Conservation (phyloP, 331 rosid genomes). For the Quercus phellos region DNA sequence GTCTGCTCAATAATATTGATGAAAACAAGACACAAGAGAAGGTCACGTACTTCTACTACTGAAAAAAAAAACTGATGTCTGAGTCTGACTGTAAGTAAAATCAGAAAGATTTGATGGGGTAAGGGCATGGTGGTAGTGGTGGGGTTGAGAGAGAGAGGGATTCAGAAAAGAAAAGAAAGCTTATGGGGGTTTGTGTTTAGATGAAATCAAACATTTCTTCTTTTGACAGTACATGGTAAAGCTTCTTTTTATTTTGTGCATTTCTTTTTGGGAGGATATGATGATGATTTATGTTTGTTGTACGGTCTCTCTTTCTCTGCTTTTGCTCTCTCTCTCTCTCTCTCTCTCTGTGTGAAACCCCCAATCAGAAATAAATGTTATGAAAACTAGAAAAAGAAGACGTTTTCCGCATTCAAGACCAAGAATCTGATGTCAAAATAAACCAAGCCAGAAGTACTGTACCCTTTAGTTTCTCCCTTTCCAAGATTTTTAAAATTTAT, state of each 20-base stretch:
- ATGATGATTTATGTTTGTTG: conserved; percentile 24
- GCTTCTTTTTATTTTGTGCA: conserved; percentile 32
- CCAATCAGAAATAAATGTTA: conserved; percentile 17
- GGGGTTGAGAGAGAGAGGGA: background rate
- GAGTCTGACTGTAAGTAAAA: conserved; percentile 49
- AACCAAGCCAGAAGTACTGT: conserved; percentile 10
- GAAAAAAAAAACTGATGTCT: conserved; percentile 11
- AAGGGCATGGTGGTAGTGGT: conserved; percentile 28
- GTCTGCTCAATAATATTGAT: conserved; percentile 38
- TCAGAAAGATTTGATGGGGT: conserved; percentile 71
- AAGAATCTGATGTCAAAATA: conserved; percentile 18
- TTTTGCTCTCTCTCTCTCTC: no score
- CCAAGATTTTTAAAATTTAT: background rate
- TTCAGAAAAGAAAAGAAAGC: conserved; percentile 23
- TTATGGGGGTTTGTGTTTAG: conserved; percentile 38
- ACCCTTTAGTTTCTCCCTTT: background rate
- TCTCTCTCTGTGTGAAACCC: conserved; percentile 6
- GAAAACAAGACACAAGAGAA: conserved; percentile 62
- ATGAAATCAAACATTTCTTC: conserved; percentile 41
- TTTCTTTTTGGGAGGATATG: conserved; percentile 31
- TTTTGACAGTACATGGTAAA: conserved; percentile 53
- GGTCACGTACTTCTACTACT: conserved; percentile 36
- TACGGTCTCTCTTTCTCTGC: background rate
- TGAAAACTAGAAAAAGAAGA: conserved; percentile 19
- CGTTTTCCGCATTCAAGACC: conserved; percentile 1